Evolutionary conservation across 1,139 yeast genomes (phyloP).

Genomic region (Yamadazyma spencermartinsiae): DNA sequence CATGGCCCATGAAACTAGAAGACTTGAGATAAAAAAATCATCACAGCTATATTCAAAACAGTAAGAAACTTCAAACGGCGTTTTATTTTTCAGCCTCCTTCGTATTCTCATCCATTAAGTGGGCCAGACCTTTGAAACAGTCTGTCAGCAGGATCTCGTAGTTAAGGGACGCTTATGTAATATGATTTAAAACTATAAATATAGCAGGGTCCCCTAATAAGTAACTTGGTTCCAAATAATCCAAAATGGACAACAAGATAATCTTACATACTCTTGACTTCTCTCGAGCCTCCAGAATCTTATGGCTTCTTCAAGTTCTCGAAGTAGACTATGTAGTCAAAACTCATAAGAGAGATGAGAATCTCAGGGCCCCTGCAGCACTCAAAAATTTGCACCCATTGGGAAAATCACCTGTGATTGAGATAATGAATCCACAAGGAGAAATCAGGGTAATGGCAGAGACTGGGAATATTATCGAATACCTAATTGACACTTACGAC

Average conservation of each 20-base stretch:
- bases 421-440: conserved; percentile 28
- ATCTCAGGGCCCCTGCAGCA: conserved; percentile 38
- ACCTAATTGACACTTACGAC: conserved; percentile 33
- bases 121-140: too few species aligned
- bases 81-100: too few species aligned
- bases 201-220: not conserved
- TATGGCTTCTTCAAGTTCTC: conserved; percentile 43
- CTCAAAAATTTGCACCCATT: conserved; percentile 37
- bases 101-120: too few species aligned
- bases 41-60: too few species aligned
- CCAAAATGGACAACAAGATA: conserved; percentile 11
- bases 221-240: not conserved
- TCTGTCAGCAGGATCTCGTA: too few species aligned
- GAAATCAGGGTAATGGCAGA: conserved; percentile 29
- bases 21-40: too few species aligned
- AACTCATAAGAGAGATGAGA: conserved; percentile 26
- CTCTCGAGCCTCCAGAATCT: conserved; percentile 40
- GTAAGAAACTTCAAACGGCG: too few species aligned
- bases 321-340: conserved; percentile 35
- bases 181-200: not conserved
- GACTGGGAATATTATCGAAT: conserved; percentile 38
- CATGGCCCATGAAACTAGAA: too few species aligned
- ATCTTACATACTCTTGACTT: conserved; percentile 26
- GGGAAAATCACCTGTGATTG: conserved; percentile 44
- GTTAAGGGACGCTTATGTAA: not conserved